Conservation (phyloP, 2,329 filamentous ascomycete species). For the Mariannaea sp. region DNA sequence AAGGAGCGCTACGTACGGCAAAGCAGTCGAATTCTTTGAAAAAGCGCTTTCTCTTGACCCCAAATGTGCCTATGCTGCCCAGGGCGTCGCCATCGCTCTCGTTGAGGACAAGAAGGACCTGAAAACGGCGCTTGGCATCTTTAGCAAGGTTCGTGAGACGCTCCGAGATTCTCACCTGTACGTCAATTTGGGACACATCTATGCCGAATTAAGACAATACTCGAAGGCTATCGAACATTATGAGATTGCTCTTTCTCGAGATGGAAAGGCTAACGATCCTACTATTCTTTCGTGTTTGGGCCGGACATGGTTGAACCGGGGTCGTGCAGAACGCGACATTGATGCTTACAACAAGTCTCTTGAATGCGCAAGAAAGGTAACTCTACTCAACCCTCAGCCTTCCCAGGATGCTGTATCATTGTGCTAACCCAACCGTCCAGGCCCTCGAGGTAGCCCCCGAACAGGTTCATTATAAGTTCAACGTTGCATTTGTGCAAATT, state of each 20-base stretch:
- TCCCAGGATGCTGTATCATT: background rate
- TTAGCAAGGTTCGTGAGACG: conserved; percentile 89
- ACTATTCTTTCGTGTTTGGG: conserved; percentile 84
- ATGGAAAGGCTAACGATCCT: conserved; percentile 73
- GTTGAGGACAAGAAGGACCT: conserved; percentile 94
- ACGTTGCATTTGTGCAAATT: conserved; percentile 96
- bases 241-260: conserved; percentile 80
- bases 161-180: conserved; percentile 86
- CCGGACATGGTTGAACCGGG: conserved; percentile 83
- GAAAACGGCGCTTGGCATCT: conserved; percentile 80
- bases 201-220: conserved; percentile 87
- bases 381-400: conserved; percentile 18
- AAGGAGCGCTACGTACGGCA: conserved; percentile 82
- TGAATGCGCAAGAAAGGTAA: conserved; percentile 67
- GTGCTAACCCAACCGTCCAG: conserved; percentile 44
- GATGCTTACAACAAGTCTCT: conserved; percentile 63
- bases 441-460: conserved; percentile 80
- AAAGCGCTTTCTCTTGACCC: conserved; percentile 95
- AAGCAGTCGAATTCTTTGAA: conserved; percentile 97
- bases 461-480: conserved; percentile 93
- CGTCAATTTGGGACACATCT: conserved; percentile 92
- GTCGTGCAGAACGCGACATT: conserved; percentile 64
- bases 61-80: conserved; percentile 93
- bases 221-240: conserved; percentile 94
- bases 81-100: conserved; percentile 92